These are phyloP conservation scores for Puccinia hordei DNA, from an alignment of 1,284 basidiomycete species.

Conservation along the genomic window DNA sequence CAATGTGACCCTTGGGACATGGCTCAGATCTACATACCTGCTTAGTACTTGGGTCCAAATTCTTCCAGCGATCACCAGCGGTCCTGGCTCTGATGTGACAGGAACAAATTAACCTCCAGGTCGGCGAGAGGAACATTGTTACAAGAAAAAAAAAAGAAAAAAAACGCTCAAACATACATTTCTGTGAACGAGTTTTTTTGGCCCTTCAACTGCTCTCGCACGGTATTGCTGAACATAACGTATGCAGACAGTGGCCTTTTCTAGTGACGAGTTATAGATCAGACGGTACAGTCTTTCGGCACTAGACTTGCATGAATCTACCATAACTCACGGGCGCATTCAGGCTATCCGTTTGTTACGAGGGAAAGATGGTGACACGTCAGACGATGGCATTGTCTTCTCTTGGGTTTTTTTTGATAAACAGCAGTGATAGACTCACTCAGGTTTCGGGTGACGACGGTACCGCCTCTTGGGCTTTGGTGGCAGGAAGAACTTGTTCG, in stretches of 20 bases:
- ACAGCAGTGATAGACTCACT: slow-evolving; percentile 17
- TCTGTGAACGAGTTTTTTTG: slow-evolving; percentile 46
- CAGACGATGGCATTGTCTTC: neutral
- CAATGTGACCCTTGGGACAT: neutral
- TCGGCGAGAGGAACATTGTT: neutral
- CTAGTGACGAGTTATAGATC: neutral
- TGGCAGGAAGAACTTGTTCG: neutral
- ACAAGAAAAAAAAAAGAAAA: neutral
- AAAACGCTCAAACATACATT: slow-evolving; percentile 8
- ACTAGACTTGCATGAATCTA: neutral
- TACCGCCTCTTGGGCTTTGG: slow-evolving; percentile 42
- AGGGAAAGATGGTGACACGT: neutral
- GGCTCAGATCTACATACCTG: slow-evolving; percentile 6
- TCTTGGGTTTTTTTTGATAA: neutral
- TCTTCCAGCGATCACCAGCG: slow-evolving; percentile 47
- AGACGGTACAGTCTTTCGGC: neutral
- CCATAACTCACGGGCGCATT: slow-evolving; percentile 45
- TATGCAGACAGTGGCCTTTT: slow-evolving; percentile 44
- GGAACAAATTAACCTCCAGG: neutral
- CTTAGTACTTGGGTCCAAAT: slow-evolving; percentile 17
- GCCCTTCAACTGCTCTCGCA: slow-evolving; percentile 36
- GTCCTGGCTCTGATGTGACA: slow-evolving; percentile 19
- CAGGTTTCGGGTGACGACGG: slow-evolving; percentile 49
- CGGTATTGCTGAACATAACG: slow-evolving; percentile 46
- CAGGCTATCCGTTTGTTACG: neutral